Base-by-base conservation (phyloP, 257 asterid species). In the Jaltomata sinuosa region DNA sequence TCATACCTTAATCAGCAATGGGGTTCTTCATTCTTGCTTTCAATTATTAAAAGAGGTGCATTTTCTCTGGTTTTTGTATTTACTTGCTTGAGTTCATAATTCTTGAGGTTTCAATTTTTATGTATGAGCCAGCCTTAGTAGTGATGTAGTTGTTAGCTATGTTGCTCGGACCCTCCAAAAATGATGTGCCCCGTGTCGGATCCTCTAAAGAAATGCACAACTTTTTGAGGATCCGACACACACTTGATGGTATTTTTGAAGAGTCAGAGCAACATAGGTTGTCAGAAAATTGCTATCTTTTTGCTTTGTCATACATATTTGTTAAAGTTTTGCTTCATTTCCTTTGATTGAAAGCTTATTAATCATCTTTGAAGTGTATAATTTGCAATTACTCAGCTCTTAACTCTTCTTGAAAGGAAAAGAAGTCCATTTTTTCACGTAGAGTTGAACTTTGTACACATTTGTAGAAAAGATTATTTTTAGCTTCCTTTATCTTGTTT, bases 21-120 rank as follows among this genome's bases (percentile, higher is more conserved):
- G 50, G 50, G 27, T 34, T 68, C 78, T 68, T 34, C 78, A 34
- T 34, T 68, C 78, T 68, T 68, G 78, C 78, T 68, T 68, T 6
- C 74, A 65, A 22, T 3, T 49, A 14, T 45, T 45, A 45, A 71
- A 74, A 14, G 5, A 74, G 57, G 80, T 74, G 57, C 22, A 74
- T 72, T 22, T 21, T 47, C 55, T 40, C 80, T 42, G 71, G 1
- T 0, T 62, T 27, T 62, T 62, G 1, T 64, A 64, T 27, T 64
- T 27, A 27, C 40, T 27, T 27, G 69, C 69, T 62, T 62, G 38
- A 62, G 69, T 62, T 1, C 40, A 64, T 65, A 6, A 31, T 65
- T 65, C 22, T 65, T 65, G 74, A 65, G 8, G 74, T 65, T 31
- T 6, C 69, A 27, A 62, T 27, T 62, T 1, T 62, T 62, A 62